These are phyloP conservation scores for Lathyrus tuberosus DNA, from an alignment of 306 rosid species.

Conservation along the genomic window DNA sequence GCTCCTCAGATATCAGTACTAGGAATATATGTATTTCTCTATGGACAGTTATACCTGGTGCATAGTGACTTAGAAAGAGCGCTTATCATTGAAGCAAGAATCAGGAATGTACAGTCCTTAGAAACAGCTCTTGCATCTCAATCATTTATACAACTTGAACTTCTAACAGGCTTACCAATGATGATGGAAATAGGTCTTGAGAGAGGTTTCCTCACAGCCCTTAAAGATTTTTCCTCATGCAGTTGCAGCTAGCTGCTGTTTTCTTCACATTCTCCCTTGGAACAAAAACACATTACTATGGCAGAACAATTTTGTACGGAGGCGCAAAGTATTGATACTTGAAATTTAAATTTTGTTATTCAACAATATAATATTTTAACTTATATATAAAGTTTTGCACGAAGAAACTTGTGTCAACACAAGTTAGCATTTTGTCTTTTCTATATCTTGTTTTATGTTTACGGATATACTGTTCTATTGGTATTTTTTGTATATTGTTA, in stretches of 20 bases:
- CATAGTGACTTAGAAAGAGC: slow-evolving; percentile 89
- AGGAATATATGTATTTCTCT: slow-evolving; percentile 91
- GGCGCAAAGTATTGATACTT: slow-evolving; percentile 58
- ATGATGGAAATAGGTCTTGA: slow-evolving; percentile 97
- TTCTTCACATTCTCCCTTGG: slow-evolving; percentile 96
- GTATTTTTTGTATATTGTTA: too few species aligned
- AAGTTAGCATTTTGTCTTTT: too few species aligned
- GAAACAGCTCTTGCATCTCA: slow-evolving; percentile 99
- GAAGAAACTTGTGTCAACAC: too few species aligned
- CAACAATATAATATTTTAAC: background rate
- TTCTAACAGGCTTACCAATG: slow-evolving; percentile 96
- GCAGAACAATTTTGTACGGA: slow-evolving; percentile 83
- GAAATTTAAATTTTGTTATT: too few species aligned
- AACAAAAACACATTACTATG: slow-evolving; percentile 77
- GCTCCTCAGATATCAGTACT: slow-evolving; percentile 76
- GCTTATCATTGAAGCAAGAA: slow-evolving; percentile 71
- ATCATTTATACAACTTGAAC: slow-evolving; percentile 94
- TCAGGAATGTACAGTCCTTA: slow-evolving; percentile 85
- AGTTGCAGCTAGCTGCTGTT: slow-evolving; percentile 83
- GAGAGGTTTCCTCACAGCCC: slow-evolving; percentile 84
- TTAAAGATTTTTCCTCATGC: slow-evolving; percentile 94
- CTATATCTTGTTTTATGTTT: too few species aligned
- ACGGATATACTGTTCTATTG: too few species aligned
- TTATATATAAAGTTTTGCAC: too few species aligned
- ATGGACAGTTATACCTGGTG: slow-evolving; percentile 92